Base-by-base conservation (phyloP, 768 basidiomycete genomes). In the Russula vinacea region DNA sequence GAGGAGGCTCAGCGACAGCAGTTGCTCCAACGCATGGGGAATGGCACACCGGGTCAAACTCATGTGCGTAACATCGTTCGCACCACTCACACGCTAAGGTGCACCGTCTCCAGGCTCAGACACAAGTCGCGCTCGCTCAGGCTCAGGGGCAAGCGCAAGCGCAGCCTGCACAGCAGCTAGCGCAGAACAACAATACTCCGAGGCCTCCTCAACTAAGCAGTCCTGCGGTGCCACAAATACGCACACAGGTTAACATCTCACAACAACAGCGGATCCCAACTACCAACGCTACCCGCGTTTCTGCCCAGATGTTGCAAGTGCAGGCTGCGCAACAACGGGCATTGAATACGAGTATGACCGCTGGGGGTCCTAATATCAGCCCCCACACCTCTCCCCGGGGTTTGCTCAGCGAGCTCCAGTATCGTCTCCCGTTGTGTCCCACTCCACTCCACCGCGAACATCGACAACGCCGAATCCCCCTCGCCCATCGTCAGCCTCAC, bases 1-100 rank as follows among this genome's bases (percentile, higher is more conserved):
- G 86, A 89, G 52, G 84, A 89, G 47, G 72, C 83, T 51, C 62
- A 76, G 59, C 77, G 81, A 52, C 69, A 81, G 55, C 78, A 83
- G 66, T 35, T 72, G 29, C 71, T 67, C 22, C 68, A 69, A 26
- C 70, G 70, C 40, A 66, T 66, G n/a, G 66, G 68, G 56, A 68
- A 62, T 44, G 55, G 64, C 22, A 62, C 60, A 59, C 39, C 64
- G 49, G 37, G 65, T 56, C 59, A 68, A 72, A 71, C 73, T 74
- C 62, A 49, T 74, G 72, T 60, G 26, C 55, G 64, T 65, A 35
- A 17, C 24, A 24, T 26, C 39, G 8, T 37, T 58, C 22, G 24
- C 26, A 40, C 16, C 49, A 29, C 13, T 56, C 14, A 17, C 32
- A 44, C 24, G 16, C 64, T 65, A 56, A 65, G 40, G 22, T 44